A percentile compares a stretch with the other conserved stretches of the same genome.
phyloP scores from a whole-genome alignment of 1,284 basidiomycete genomes.

The Malassezia dermatis region DNA sequence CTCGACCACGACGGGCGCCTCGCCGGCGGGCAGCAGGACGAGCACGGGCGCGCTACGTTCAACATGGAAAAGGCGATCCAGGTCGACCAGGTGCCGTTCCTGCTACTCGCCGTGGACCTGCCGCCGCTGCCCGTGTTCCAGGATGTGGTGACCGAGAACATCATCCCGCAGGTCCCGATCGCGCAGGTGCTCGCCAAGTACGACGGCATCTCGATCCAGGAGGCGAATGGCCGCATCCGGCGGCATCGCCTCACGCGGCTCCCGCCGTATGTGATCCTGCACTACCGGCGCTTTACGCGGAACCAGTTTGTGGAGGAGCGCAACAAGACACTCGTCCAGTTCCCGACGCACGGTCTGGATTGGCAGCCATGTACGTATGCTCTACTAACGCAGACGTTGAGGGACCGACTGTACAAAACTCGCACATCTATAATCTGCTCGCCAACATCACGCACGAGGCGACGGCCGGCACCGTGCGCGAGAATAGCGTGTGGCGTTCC shows the following conservation, averaged over 20 bases:
- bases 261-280: conserved; percentile 83
- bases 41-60: conserved; percentile 29
- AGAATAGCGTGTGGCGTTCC: conserved; percentile 80
- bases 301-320: conserved; percentile 97
- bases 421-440: conserved; percentile 79
- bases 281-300: conserved; percentile 96
- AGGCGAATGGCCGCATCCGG: conserved; percentile 47
- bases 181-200: conserved; percentile 88
- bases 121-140: conserved; percentile 94
- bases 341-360: conserved; percentile 82
- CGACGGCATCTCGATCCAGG: conserved; percentile 57
- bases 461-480: conserved; percentile 78
- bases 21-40: conserved; percentile 33
- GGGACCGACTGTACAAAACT: conserved; percentile 50
- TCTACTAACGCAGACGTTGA: conserved; percentile 58
- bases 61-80: conserved; percentile 54
- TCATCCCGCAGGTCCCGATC: conserved; percentile 92
- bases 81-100: conserved; percentile 73
- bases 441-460: conserved; percentile 92
- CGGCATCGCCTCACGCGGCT: conserved; percentile 78
- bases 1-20: conserved; percentile 28
- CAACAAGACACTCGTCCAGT: conserved; percentile 97
- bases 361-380: conserved; percentile 51
- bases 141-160: conserved; percentile 84
- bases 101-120: conserved; percentile 87